Evolutionary conservation across 371 early-diverging fungal genomes (phyloP), one percentile per base, ranked within the genome.

Genomic region (Gilbertella persicaria): DNA sequence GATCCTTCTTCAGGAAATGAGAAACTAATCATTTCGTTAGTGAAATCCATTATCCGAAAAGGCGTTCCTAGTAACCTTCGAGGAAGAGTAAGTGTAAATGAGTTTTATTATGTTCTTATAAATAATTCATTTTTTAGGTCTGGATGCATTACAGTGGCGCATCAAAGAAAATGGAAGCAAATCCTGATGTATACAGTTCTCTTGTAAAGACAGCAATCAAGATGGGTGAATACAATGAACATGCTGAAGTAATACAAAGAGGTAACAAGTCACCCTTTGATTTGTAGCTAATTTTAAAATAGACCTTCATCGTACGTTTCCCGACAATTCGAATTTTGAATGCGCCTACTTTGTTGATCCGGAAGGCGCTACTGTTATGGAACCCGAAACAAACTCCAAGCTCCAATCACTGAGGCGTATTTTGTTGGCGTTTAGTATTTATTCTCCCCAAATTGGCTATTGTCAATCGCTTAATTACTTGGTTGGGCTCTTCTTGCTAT

Each of bases 71-170:
- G 79, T 5, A 60, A 71, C n/a, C 49, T 83, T 14, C 71, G 91
- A 24, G 82, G 85, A 23, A 62, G 75, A 63, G 87, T 85, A 74
- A 58, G 57, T 24, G 10, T 24, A 52, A n/a, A 40, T 23, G 48
- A 21, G n/a, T 19, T 39, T 16, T n/a, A 1, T 14, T 9, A 20
- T 43, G 16, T 40, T 19, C 21, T 28, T 13, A 45, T 46, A n/a
- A 50, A 53, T 20, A 23, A 33, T 3, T 50, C 13, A 47, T 16
- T 33, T 3, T 21, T 12, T 20, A 86, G 79, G 80, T 74, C 30
- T 93, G 93, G 93, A 83, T 90, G 62, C 74, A 83, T 53, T 91
- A 89, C 60, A 86, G 86, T 53, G 91, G 91, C 17, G 90, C 90
- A 8, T 78, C 79, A 50, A 73, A 61, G 14, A 79, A 79, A 52